Evolutionary conservation across 2,329 filamentous ascomycete genomes (phyloP).

Genomic region (Aspergillus melleus): DNA sequence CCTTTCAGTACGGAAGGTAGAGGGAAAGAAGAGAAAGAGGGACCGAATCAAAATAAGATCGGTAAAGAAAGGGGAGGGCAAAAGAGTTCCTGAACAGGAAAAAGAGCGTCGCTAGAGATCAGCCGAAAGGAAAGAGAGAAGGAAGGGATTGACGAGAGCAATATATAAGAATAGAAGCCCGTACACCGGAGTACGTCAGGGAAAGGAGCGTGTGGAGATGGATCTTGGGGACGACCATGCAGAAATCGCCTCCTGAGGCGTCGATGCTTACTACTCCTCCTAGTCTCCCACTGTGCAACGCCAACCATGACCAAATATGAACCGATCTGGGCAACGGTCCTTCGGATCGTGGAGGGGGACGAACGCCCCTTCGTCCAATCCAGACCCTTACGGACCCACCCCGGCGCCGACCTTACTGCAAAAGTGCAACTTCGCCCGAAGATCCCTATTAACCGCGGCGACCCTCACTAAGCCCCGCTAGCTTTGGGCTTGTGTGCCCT

Average conservation of each 20-base stretch:
- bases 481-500: no score
- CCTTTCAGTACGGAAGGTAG: neutral
- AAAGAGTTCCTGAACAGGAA: neutral
- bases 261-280: neutral
- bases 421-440: no score
- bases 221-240: neutral
- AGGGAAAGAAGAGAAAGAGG: neutral
- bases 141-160: conserved; percentile 6
- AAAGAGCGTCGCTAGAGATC: neutral
- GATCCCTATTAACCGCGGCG: no score
- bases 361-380: neutral
- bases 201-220: conserved; percentile 11
- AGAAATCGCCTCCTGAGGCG: conserved; percentile 9
- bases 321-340: no score
- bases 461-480: no score
- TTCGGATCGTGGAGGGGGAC: neutral
- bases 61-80: neutral
- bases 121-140: neutral
- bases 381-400: neutral
- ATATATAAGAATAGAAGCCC: conserved; percentile 8
- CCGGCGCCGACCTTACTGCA: neutral
- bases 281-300: no score
- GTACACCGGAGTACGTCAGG: conserved; percentile 15
- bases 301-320: no score
- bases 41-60: neutral